Percentiles rank a stretch among this genome's conserved stretches.
phyloP scores from a whole-genome alignment of 192 early-diverging fungal species.

The Coemansia sp. region DNA sequence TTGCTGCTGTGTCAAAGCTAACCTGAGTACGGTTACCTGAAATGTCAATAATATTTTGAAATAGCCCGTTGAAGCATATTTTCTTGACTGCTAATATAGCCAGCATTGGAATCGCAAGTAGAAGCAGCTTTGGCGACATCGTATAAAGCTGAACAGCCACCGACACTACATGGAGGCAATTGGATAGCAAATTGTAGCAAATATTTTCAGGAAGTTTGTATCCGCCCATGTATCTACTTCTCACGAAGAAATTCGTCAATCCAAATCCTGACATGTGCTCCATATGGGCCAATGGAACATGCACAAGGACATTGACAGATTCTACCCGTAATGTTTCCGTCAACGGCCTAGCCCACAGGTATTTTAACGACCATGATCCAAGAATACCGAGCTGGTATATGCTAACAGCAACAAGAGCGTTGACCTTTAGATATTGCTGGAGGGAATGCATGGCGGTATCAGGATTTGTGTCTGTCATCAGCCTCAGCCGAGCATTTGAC shows the following conservation, averaged over 20 bases:
- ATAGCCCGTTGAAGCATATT: not conserved
- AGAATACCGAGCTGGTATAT: conserved; percentile 6
- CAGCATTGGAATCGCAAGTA: not conserved
- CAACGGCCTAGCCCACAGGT: conserved; percentile 6
- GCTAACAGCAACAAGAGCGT: conserved; percentile 12
- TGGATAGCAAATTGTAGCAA: not conserved
- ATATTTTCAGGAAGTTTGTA: not conserved
- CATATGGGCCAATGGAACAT: too few species aligned
- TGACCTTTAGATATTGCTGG: conserved; percentile 19
- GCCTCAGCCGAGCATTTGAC: conserved; percentile 14
- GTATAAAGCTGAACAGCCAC: not conserved
- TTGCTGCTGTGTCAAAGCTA: not conserved
- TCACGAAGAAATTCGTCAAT: too few species aligned
- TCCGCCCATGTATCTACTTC: not conserved
- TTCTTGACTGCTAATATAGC: not conserved
- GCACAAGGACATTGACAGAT: not conserved
- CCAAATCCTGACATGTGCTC: too few species aligned
- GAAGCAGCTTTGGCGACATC: not conserved
- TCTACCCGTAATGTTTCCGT: not conserved
- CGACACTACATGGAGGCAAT: not conserved
- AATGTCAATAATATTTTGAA: not conserved
- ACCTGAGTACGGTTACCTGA: not conserved
- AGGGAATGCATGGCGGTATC: conserved; percentile 23
- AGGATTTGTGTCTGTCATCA: conserved; percentile 32
- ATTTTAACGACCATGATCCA: not conserved